Base-by-base conservation (phyloP, 257 asterid genomes). In the Agastache rugosa region DNA sequence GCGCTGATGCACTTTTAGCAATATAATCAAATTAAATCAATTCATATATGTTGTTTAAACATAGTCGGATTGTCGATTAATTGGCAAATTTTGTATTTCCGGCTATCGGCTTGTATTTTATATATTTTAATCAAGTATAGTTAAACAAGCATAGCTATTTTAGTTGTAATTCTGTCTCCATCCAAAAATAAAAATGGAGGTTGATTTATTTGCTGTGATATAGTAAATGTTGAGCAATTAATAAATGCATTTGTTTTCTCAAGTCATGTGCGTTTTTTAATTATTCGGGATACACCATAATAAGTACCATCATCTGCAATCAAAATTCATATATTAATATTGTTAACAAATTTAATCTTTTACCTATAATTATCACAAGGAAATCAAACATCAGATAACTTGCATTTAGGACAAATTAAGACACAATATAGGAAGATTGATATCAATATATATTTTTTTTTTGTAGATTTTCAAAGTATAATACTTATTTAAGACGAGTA, bases 51-150 rank as follows among this genome's bases (percentile, higher is more conserved):
- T 54, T 19, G 16, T 54, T 20, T 56, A 15, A 19, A 25, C 17
- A 25, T 56, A 67, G 86, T 82, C 85, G 85, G 83, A 10, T 78
- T 87, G 95, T 86, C 88, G 63, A 19, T 73, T 56, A 22, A 12
- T 53, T 3, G 90, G 91, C 96, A 91, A 87, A 81, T 91, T 91
- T 91, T 89, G 93, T 20, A 81, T 6, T 47, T 78, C 82, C 68
- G 76, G 20, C 58, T 66, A 48, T 84, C 85, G 86, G 78, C 68
- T 74, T 59, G 54, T 72, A 72, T 68, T 73, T 47, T 68, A 6
- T 39, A 2, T 19, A 42, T 20, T 0, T 42, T 9, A 16, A 16
- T 25, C 2, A 15, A 25, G 44, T 45, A 65, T 65, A 67, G 44
- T 25, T 31, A 31, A 31, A 31, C 7, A 23, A 65, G 71, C 22